Percentiles rank a stretch among this genome's conserved stretches.
Conservation (phyloP, 305 asterid genomes). For the Fraxinus latifolia region DNA sequence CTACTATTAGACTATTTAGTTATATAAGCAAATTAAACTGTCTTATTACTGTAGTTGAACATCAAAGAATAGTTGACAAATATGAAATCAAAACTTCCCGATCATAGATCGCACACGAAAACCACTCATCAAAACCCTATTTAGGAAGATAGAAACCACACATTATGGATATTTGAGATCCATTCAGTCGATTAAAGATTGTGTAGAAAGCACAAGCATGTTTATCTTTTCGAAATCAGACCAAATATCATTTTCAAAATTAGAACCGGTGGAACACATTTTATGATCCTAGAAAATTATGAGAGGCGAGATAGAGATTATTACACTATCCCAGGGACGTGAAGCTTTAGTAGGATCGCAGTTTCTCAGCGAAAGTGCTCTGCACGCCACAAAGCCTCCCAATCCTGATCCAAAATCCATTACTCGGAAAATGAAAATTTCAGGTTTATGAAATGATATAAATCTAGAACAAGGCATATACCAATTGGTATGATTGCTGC, state of each 20-base stretch:
- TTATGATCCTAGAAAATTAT: background rate
- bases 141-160: background rate
- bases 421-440: conserved; percentile 21
- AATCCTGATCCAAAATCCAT: conserved; percentile 34
- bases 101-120: conserved; percentile 33
- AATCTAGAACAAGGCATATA: conserved; percentile 16
- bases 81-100: conserved; percentile 50
- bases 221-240: background rate
- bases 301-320: conserved; percentile 27
- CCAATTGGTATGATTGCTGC: conserved; percentile 81
- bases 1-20: conserved; percentile 17
- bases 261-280: background rate
- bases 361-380: conserved; percentile 52
- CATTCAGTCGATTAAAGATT: conserved; percentile 1
- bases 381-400: conserved; percentile 60
- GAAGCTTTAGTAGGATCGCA: conserved; percentile 85
- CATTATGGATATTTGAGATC: background rate
- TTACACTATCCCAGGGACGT: conserved; percentile 95
- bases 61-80: background rate
- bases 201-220: conserved; percentile 2
- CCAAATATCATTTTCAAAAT: background rate
- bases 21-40: background rate
- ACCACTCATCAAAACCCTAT: conserved; percentile 17
- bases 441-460: conserved; percentile 3
- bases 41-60: background rate